Conservation (phyloP, 129 eudicot genomes). For the Solidago caesia region DNA sequence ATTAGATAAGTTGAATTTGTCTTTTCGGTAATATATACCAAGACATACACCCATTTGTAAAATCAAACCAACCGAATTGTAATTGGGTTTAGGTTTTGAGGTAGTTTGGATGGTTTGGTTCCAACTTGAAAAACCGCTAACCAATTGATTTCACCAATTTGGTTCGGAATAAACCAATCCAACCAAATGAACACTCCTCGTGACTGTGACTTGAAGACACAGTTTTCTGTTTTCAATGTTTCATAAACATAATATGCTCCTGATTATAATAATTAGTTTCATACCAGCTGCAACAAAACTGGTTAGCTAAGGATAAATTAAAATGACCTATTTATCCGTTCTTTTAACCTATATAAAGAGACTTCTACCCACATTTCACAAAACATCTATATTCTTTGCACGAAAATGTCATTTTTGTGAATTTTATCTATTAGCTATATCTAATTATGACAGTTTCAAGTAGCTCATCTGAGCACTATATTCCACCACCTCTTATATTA, state of each 20-base stretch:
- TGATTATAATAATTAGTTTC: neutral
- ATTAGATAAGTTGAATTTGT: too few species aligned
- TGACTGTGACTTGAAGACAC: neutral
- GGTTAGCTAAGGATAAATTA: neutral
- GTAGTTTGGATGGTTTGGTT: too few species aligned
- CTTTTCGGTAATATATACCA: too few species aligned
- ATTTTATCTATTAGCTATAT: neutral
- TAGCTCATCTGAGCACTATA: neutral
- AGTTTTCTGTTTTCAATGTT: neutral
- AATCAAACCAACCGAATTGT: too few species aligned
- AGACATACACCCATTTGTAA: too few species aligned
- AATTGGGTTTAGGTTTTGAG: too few species aligned
- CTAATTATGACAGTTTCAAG: constrained; percentile 6
- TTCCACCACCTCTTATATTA: neutral
- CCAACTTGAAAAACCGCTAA: too few species aligned
- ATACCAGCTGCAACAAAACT: too few species aligned
- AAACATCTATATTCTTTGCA: neutral
- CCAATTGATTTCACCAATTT: too few species aligned
- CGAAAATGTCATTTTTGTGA: neutral
- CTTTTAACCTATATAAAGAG: neutral
- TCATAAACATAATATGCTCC: neutral
- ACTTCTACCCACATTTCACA: neutral
- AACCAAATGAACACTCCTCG: neutral
- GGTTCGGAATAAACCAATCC: too few species aligned
- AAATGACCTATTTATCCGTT: neutral